A percentile compares a stretch with the other conserved stretches of the same genome.
These are phyloP conservation scores for Telfairia occidentalis DNA, from an alignment of 331 rosid species.

Conservation along the genomic window DNA sequence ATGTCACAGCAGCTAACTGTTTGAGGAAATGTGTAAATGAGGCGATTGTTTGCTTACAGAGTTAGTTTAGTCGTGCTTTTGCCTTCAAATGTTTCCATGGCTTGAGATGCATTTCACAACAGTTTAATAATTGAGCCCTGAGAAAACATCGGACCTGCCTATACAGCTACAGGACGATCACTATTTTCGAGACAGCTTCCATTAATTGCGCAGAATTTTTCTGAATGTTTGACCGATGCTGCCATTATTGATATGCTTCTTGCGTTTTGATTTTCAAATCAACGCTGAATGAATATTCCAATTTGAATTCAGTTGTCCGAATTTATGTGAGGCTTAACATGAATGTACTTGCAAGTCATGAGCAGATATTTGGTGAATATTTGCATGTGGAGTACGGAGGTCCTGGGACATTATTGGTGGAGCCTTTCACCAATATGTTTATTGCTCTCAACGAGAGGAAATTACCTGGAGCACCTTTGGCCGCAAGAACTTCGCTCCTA, in stretches of 20 bases:
- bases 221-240: slow-evolving; percentile 26
- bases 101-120: slow-evolving; percentile 19
- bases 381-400: slow-evolving; percentile 61
- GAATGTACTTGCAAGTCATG: slow-evolving; percentile 7
- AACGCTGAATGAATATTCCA: slow-evolving; percentile 5
- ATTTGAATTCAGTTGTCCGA: slow-evolving; percentile 19
- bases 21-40: background rate
- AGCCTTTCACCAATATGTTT: slow-evolving; percentile 71
- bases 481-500: slow-evolving; percentile 55
- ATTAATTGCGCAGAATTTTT: slow-evolving; percentile 20
- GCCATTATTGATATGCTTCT: slow-evolving; percentile 17
- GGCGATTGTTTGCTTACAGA: background rate
- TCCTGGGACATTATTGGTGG: slow-evolving; percentile 67
- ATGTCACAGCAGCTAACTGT: background rate
- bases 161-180: slow-evolving; percentile 10
- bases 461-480: slow-evolving; percentile 60
- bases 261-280: slow-evolving; percentile 18
- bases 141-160: slow-evolving; percentile 16
- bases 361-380: slow-evolving; percentile 46
- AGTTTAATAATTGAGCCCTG: slow-evolving; percentile 35
- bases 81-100: background rate
- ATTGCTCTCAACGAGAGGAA: slow-evolving; percentile 53
- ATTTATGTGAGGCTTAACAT: slow-evolving; percentile 14
- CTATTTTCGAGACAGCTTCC: slow-evolving; percentile 31
- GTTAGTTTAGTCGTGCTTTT: background rate